Conservation (phyloP, 2,329 filamentous ascomycete species). For the Verticillium longisporum region DNA sequence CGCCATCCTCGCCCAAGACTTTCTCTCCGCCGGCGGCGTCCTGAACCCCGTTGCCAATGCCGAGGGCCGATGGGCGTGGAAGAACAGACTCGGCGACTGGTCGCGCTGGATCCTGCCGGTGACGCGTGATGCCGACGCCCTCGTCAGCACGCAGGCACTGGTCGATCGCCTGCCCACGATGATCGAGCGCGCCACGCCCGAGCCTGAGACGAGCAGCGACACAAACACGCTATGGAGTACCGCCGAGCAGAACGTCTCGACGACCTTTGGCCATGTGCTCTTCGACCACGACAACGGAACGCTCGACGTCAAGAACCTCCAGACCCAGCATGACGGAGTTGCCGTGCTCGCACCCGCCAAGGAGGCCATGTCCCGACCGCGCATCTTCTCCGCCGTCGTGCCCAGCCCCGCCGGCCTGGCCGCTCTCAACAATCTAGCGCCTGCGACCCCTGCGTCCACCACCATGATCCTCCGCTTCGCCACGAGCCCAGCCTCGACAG, state of each 20-base stretch:
- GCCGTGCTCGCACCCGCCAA: not conserved
- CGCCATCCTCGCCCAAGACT: not conserved
- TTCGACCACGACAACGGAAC: constrained; percentile 19
- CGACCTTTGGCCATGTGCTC: constrained; percentile 46
- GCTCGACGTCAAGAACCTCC: not conserved
- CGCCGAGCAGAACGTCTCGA: constrained; percentile 13
- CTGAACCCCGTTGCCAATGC: not conserved
- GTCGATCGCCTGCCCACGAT: not conserved
- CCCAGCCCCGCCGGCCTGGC: constrained; percentile 41
- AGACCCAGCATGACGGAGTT: not conserved
- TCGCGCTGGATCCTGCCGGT: constrained; percentile 7
- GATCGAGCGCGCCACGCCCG: not conserved
- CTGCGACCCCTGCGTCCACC: constrained; percentile 13
- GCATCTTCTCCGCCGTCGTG: constrained; percentile 35
- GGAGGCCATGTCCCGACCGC: constrained; percentile 7
- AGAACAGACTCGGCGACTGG: constrained; percentile 6
- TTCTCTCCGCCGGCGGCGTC: not conserved
- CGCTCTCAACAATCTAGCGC: constrained; percentile 14
- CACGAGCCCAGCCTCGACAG: constrained; percentile 19
- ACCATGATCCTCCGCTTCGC: constrained; percentile 40
- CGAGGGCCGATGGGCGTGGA: constrained; percentile 3
- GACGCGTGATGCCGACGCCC: not conserved
- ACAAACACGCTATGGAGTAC: not conserved
- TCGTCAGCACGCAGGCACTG: not conserved
- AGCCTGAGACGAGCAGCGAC: not conserved